A percentile compares a stretch with the other conserved stretches of the same genome.
Evolutionary conservation across 2,329 filamentous ascomycete species (phyloP).

Genomic region (Nemania sp.): DNA sequence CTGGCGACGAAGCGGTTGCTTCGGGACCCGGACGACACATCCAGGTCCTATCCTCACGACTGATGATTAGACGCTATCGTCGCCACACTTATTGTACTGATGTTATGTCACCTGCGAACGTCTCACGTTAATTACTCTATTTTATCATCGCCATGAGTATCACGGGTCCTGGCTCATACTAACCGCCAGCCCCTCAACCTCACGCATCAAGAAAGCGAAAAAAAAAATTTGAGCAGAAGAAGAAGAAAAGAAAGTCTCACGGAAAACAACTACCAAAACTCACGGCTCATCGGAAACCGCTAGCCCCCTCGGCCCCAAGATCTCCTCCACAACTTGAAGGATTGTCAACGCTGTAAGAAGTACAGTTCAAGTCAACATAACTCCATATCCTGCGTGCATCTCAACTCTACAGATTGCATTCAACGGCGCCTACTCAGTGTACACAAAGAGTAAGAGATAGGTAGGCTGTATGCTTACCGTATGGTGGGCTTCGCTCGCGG

Average conservation of each 20-base stretch:
- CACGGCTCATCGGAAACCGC: slow-evolving; percentile 60
- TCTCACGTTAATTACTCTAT: not conserved
- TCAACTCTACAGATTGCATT: too few species aligned
- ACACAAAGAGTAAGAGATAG: too few species aligned
- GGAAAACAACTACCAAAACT: slow-evolving; percentile 50
- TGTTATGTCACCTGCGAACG: not conserved
- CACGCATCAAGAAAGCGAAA: not conserved
- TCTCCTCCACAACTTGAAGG: slow-evolving; percentile 67
- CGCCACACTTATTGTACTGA: not conserved
- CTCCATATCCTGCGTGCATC: too few species aligned
- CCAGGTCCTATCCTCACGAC: slow-evolving; percentile 44
- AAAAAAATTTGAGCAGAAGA: too few species aligned
- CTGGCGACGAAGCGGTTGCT: slow-evolving; percentile 31
- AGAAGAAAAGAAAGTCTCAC: too few species aligned
- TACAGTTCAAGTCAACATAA: too few species aligned
- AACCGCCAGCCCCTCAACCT: not conserved
- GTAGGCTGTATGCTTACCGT: too few species aligned
- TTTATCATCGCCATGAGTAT: not conserved
- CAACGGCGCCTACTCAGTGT: too few species aligned
- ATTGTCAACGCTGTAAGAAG: too few species aligned
- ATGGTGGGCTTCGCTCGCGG: too few species aligned
- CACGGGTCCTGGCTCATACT: too few species aligned
- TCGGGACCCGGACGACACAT: slow-evolving; percentile 49
- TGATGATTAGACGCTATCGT: not conserved
- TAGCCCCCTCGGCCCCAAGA: slow-evolving; percentile 55